These are phyloP conservation scores for Phaeoacremonium minimum DNA, from an alignment of 2,329 filamentous ascomycete species.

Conservation along the genomic window DNA sequence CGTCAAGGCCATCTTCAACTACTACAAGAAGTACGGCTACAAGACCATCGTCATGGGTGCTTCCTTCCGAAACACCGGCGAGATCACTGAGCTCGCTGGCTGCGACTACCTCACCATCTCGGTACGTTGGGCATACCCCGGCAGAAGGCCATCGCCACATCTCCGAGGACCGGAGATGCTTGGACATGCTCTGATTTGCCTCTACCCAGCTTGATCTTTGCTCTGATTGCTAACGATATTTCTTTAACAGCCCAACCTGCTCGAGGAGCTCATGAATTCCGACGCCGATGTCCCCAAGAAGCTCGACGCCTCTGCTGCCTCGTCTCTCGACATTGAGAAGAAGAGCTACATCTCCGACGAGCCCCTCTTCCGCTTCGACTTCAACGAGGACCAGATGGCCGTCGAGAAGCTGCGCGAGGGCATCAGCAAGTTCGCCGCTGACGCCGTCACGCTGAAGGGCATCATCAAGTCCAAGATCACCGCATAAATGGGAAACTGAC, in stretches of 20 bases:
- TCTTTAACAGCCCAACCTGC: constrained; percentile 68
- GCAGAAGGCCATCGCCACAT: not conserved
- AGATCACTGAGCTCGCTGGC: constrained; percentile 97
- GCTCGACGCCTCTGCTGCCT: constrained; percentile 68
- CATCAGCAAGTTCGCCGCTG: constrained; percentile 98
- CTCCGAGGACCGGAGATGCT: not conserved
- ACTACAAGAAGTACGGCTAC: constrained; percentile 99
- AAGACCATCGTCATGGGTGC: constrained; percentile 99
- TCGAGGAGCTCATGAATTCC: constrained; percentile 91
- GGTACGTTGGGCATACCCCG: constrained; percentile 45
- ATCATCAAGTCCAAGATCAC: constrained; percentile 83
- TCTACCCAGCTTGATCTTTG: too few species aligned
- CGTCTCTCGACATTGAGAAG: constrained; percentile 74
- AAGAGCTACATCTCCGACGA: constrained; percentile 89
- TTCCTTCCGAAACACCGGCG: constrained; percentile 92
- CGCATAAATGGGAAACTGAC: constrained; percentile 32
- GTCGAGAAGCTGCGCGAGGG: constrained; percentile 99
- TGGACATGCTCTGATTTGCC: not conserved
- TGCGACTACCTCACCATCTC: constrained; percentile 99
- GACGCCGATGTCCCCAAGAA: constrained; percentile 81
- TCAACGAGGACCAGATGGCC: constrained; percentile 99
- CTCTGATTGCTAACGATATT: constrained; percentile 1
- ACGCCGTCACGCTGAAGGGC: constrained; percentile 88
- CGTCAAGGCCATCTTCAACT: constrained; percentile 95
- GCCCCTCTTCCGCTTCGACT: constrained; percentile 91